Base-by-base conservation (phyloP, 140 eudicot genomes). In the Flaveria floridana region DNA sequence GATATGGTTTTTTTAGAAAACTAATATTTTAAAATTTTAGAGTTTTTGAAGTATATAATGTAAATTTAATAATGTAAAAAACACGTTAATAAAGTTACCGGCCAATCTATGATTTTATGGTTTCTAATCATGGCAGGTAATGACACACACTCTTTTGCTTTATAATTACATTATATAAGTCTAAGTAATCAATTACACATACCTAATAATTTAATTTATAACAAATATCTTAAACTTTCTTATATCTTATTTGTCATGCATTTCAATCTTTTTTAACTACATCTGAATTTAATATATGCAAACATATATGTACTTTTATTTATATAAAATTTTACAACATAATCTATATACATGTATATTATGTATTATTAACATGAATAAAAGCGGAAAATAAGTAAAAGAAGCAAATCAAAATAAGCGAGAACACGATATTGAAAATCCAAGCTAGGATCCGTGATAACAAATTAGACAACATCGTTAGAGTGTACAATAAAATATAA, bases 41-140 rank as follows among this genome's bases (percentile, higher is more conserved):
- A 12, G 4, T 59, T 19, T 25, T 59, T 25, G 41, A 42, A 55
- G 62, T 55, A 55, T 55, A 55, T 55, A 7, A 28, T 28, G 37
- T 28, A 55, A 55, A 5, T 20, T 5, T 8, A 19, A 11, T 57
- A 23, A 57, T 57, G 34, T 57, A 57, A 6, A 57, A 57, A 3
- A 20, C 65, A 57, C 34, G 6, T 9, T 57, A 57, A 76, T 44
- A 44, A 44, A 44, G 50, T 44, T 44, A 44, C 50, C 41, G 7
- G 7, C 41, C 50, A 44, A 7, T 44, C 50, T 44, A 44, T 48
- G 30, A 47, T 41, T 73, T 25, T 73, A 21, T 58, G 41, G 57
- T 19, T 41, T 42, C 59, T 58, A 58, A 58, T 73, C 77, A 73
- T 73, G 77, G 69, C 48, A 14, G 62, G 73, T 28, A 28, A 28